Percentiles rank a stretch among this genome's conserved stretches.
Evolutionary conservation across 768 basidiomycete species (phyloP).

Genomic region (Termitomyces sp.): DNA sequence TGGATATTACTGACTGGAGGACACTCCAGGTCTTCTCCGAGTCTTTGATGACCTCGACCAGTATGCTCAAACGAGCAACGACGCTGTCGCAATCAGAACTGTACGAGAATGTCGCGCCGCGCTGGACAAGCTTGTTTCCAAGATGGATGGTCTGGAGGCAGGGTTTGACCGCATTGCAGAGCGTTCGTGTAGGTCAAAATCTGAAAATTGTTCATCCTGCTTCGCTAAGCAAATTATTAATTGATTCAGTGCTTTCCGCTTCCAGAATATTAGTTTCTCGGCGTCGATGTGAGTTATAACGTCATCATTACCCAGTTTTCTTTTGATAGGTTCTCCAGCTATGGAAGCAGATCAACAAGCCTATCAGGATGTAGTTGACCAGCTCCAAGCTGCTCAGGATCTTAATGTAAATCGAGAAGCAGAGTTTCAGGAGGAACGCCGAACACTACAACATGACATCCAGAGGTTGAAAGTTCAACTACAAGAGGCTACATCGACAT

Average conservation of each 20-base stretch:
- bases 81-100: conserved; percentile 45
- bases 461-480: conserved; percentile 44
- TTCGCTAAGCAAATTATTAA: conserved; percentile 3
- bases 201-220: background rate
- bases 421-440: conserved; percentile 54
- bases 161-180: conserved; percentile 87
- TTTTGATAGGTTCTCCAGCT: conserved; percentile 31
- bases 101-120: conserved; percentile 55
- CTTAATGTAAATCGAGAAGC: conserved; percentile 53
- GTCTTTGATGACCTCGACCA: conserved; percentile 64
- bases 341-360: conserved; percentile 72
- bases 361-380: conserved; percentile 66
- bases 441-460: conserved; percentile 50
- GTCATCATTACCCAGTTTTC: background rate
- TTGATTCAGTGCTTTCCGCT: conserved; percentile 60
- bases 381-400: conserved; percentile 57
- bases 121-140: conserved; percentile 64
- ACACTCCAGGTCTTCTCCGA: conserved; percentile 47
- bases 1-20: conserved; percentile 10
- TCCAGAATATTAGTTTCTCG: conserved; percentile 67
- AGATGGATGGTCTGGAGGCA: conserved; percentile 75
- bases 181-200: conserved; percentile 60
- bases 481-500: conserved; percentile 31
- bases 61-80: conserved; percentile 40
- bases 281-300: conserved; percentile 56